Percentiles rank a stretch among this genome's conserved stretches.
phyloP scores from a whole-genome alignment of 2,329 filamentous ascomycete genomes.

The Byssochlamys sp. region DNA sequence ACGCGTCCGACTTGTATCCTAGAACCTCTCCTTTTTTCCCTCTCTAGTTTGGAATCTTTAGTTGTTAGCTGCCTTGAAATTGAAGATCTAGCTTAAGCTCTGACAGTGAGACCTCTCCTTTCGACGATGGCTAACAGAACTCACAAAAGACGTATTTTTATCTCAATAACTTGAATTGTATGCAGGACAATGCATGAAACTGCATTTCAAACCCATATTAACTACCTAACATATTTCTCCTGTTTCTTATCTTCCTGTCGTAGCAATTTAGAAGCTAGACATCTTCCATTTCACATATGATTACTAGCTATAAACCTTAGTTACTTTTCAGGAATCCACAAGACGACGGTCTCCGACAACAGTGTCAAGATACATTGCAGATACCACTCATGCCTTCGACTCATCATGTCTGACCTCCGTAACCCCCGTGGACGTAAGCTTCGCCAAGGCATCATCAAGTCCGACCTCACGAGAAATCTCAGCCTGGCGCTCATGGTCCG shows the following conservation, averaged over 20 bases:
- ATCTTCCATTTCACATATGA: neutral
- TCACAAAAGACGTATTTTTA: too few species aligned
- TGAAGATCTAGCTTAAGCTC: too few species aligned
- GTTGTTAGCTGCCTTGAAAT: too few species aligned
- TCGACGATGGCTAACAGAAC: too few species aligned
- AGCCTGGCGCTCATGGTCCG: conserved; percentile 59
- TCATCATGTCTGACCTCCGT: neutral
- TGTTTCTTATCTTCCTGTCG: neutral
- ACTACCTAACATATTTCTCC: neutral
- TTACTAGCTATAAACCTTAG: neutral
- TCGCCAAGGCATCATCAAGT: conserved; percentile 29
- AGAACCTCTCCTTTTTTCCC: too few species aligned
- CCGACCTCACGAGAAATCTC: conserved; percentile 63
- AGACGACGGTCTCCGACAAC: neutral
- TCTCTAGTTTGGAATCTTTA: too few species aligned
- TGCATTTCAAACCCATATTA: neutral
- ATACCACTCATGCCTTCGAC: neutral
- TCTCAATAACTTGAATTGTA: neutral
- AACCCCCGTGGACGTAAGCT: neutral
- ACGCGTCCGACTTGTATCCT: too few species aligned
- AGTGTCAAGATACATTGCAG: neutral
- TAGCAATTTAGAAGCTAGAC: neutral
- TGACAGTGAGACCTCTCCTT: too few species aligned
- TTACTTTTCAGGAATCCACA: neutral
- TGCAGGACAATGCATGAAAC: neutral